Percentiles rank a stretch among this genome's conserved stretches.
Conservation (phyloP, 169 alveolate species). For the Babesia ovis region DNA sequence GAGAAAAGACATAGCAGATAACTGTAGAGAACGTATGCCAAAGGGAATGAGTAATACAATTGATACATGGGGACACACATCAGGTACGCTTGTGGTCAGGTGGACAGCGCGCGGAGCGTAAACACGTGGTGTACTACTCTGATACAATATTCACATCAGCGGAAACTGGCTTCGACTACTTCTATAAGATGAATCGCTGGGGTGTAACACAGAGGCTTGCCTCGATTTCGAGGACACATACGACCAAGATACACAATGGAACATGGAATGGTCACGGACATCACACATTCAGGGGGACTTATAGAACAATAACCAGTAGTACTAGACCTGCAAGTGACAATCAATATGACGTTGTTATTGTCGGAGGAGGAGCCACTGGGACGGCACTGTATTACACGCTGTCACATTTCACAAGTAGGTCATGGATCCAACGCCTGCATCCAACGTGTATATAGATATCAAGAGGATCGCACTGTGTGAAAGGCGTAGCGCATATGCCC, state of each 20-base stretch:
- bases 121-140: not conserved
- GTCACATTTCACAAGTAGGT: slow-evolving; percentile 77
- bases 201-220: not conserved
- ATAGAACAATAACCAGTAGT: not conserved
- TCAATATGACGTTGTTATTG: slow-evolving; percentile 77
- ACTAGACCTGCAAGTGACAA: slow-evolving; percentile 16
- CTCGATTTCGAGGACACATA: slow-evolving; percentile 27
- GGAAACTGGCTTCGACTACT: too few relatives aligned
- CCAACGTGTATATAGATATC: slow-evolving; percentile 44
- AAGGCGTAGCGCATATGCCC: slow-evolving; percentile 76
- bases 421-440: not conserved
- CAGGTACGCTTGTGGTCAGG: not conserved
- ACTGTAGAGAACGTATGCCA: too few relatives aligned
- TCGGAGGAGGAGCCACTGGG: slow-evolving; percentile 87
- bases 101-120: not conserved
- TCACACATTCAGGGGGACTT: too few relatives aligned
- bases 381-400: slow-evolving; percentile 82
- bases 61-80: slow-evolving; percentile 1
- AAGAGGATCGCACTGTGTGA: slow-evolving; percentile 79
- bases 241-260: too few relatives aligned
- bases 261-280: not conserved
- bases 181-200: not conserved
- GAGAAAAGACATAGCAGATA: too few relatives aligned
- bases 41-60: too few relatives aligned
- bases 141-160: too few relatives aligned